Conservation (phyloP, 768 basidiomycete genomes). For the Psilocybe cyanescens region DNA sequence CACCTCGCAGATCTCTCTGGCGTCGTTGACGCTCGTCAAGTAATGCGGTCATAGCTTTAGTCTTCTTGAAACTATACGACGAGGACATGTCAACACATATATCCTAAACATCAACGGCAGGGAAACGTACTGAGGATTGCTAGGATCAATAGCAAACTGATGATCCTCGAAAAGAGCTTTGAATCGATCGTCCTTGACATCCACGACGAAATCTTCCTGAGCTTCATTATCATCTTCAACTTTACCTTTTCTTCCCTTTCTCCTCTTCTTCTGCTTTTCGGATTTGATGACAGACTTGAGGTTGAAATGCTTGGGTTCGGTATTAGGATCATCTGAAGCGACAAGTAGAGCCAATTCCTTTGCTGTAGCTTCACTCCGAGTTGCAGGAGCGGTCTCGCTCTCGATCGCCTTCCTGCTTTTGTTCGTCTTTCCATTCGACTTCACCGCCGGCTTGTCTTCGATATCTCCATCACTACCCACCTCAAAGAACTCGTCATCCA, state of each 20-base stretch:
- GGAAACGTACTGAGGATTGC: slow-evolving; percentile 83
- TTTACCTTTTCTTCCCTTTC: slow-evolving; percentile 43
- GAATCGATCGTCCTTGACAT: slow-evolving; percentile 90
- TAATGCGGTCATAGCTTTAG: slow-evolving; percentile 86
- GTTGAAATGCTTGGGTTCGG: slow-evolving; percentile 81
- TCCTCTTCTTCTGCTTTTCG: slow-evolving; percentile 68
- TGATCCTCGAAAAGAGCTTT: slow-evolving; percentile 86
- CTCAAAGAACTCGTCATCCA: slow-evolving; percentile 81
- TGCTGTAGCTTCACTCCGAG: slow-evolving; percentile 50
- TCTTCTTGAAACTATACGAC: slow-evolving; percentile 81
- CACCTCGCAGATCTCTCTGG: slow-evolving; percentile 40
- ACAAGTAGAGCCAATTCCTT: slow-evolving; percentile 71
- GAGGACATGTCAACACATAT: slow-evolving; percentile 11
- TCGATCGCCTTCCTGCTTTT: slow-evolving; percentile 23
- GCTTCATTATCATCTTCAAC: slow-evolving; percentile 61
- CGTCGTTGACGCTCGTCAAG: slow-evolving; percentile 82
- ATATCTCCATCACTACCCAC: slow-evolving; percentile 46
- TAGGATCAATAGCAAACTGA: slow-evolving; percentile 94
- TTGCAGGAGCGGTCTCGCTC: slow-evolving; percentile 19
- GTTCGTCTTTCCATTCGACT: slow-evolving; percentile 22
- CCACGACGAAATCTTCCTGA: slow-evolving; percentile 81
- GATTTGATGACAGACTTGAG: slow-evolving; percentile 88
- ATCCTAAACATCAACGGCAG: background rate
- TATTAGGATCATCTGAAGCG: slow-evolving; percentile 53
- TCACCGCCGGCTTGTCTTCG: slow-evolving; percentile 11